phyloP scores from a whole-genome alignment of 2,329 filamentous ascomycete genomes.

The Trichophyton schoenleinii region DNA sequence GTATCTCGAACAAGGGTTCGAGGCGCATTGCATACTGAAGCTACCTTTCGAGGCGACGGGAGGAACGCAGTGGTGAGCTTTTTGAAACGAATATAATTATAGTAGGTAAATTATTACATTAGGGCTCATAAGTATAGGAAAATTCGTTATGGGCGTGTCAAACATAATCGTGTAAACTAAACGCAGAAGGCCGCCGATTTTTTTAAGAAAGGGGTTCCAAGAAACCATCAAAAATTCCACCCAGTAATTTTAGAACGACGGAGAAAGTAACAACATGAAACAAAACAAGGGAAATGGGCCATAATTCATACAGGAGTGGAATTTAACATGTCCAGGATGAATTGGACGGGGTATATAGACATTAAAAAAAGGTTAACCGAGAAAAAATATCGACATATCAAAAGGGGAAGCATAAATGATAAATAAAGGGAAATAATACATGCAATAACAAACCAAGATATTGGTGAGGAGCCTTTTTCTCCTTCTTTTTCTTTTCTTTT shows the following conservation, averaged over 20 bases:
- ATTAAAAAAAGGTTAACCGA: neutral
- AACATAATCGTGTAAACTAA: neutral
- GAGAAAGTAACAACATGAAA: neutral
- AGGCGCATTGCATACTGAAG: slow-evolving; percentile 41
- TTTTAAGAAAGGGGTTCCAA: neutral
- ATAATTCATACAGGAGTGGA: neutral
- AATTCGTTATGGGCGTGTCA: neutral
- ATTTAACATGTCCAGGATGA: neutral
- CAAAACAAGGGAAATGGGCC: neutral
- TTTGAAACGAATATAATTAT: slow-evolving; percentile 6
- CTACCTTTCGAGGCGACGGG: slow-evolving; percentile 33
- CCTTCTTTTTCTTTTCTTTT: neutral
- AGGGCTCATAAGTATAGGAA: neutral
- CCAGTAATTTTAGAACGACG: neutral
- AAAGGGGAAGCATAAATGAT: neutral
- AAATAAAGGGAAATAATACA: neutral
- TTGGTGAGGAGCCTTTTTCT: neutral
- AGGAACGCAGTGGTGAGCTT: slow-evolving; percentile 26
- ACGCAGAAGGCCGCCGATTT: neutral
- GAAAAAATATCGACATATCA: neutral
- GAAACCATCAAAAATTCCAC: neutral
- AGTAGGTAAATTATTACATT: neutral
- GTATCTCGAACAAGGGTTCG: slow-evolving; percentile 29
- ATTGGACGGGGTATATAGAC: slow-evolving; percentile 1
- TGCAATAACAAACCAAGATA: neutral